A percentile compares a stretch with the other conserved stretches of the same genome.
phyloP scores from a whole-genome alignment of 306 rosid species.

The Lathyrus aphaca region DNA sequence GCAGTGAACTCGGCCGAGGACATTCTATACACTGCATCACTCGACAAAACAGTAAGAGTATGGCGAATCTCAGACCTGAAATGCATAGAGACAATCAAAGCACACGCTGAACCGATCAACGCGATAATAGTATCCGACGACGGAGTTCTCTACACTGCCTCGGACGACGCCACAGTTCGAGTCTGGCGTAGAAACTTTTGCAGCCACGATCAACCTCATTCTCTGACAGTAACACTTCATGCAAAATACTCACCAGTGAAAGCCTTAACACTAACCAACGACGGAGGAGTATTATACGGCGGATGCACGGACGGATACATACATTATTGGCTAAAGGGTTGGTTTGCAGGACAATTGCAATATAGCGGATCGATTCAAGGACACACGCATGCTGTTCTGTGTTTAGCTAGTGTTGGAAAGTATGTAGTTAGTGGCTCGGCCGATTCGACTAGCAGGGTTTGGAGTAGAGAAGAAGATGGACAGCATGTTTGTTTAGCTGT shows the following conservation, averaged over 20 bases:
- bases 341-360: constrained; percentile 80
- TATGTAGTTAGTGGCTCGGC: constrained; percentile 86
- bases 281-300: constrained; percentile 65
- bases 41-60: constrained; percentile 80
- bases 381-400: constrained; percentile 86
- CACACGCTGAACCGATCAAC: constrained; percentile 71
- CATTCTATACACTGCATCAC: constrained; percentile 80
- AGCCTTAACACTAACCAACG: constrained; percentile 56
- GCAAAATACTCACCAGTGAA: constrained; percentile 82
- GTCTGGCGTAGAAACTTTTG: constrained; percentile 86
- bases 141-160: constrained; percentile 83
- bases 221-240: constrained; percentile 73
- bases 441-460: constrained; percentile 78
- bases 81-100: constrained; percentile 87
- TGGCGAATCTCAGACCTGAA: constrained; percentile 87
- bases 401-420: constrained; percentile 60
- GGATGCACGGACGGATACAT: constrained; percentile 93
- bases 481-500: constrained; percentile 77
- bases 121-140: constrained; percentile 63
- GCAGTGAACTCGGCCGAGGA: constrained; percentile 73
- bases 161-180: constrained; percentile 77
- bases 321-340: constrained; percentile 84
- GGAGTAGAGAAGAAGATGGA: constrained; percentile 66
- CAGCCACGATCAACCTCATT: constrained; percentile 67
- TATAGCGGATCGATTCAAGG: constrained; percentile 94